A percentile compares a stretch with the other conserved stretches of the same genome.
Conservation (phyloP, 129 eudicot genomes). For the Chrysanthemum lavandulifolium region DNA sequence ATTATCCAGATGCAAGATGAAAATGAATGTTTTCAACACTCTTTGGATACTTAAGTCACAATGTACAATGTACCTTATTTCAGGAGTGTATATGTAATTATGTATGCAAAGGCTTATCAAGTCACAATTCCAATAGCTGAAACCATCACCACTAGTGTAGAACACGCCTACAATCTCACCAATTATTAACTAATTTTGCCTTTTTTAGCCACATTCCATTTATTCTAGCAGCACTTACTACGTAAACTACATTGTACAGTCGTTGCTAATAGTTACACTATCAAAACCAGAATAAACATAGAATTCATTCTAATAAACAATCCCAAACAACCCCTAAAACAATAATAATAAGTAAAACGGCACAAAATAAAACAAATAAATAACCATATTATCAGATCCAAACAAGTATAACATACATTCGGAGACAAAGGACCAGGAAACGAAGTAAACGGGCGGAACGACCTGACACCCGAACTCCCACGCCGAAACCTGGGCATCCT, state of each 20-base stretch:
- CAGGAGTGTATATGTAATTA: too few species aligned
- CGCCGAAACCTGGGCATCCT: constrained; percentile 54
- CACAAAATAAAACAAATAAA: neutral
- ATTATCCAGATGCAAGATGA: too few species aligned
- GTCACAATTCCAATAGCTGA: neutral
- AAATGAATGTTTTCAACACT: neutral
- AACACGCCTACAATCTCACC: neutral
- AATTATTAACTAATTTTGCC: neutral
- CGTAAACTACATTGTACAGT: too few species aligned
- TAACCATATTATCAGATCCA: constrained; percentile 28
- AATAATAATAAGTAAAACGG: too few species aligned
- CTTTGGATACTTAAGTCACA: neutral
- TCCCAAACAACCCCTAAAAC: too few species aligned
- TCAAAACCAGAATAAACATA: too few species aligned
- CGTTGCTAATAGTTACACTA: too few species aligned
- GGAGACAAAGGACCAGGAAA: constrained; percentile 17
- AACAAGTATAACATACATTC: constrained; percentile 8
- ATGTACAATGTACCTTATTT: too few species aligned
- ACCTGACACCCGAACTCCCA: constrained; percentile 33
- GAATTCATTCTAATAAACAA: too few species aligned
- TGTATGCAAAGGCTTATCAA: neutral
- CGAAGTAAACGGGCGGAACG: constrained; percentile 27
- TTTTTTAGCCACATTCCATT: neutral
- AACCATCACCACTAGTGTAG: neutral
- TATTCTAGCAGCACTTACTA: too few species aligned